Conservation (phyloP, 140 eudicot species). For the Oenanthe javanica region DNA sequence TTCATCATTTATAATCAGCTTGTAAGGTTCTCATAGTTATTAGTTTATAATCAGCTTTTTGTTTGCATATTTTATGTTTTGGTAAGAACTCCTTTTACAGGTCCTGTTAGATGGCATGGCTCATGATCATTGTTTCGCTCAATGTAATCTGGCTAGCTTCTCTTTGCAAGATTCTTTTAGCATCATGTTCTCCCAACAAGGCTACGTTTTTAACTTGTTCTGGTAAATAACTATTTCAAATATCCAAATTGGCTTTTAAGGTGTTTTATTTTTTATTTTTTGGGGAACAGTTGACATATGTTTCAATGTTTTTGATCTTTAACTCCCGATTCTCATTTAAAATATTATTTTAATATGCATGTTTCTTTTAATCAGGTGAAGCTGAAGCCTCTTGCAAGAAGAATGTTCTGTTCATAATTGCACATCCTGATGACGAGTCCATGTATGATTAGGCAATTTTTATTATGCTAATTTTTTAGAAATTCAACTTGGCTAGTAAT, state of each 20-base stretch:
- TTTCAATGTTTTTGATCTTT: neutral
- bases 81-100: neutral
- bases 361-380: conserved; percentile 29
- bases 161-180: conserved; percentile 46
- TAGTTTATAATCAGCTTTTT: neutral
- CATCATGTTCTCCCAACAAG: conserved; percentile 26
- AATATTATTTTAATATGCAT: conserved; percentile 6
- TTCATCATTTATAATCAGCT: neutral
- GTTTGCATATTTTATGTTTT: neutral
- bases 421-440: conserved; percentile 97
- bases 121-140: conserved; percentile 34
- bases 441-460: conserved; percentile 40
- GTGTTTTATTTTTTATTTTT: neutral
- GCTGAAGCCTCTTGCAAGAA: conserved; percentile 30
- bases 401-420: conserved; percentile 66
- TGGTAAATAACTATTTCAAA: conserved; percentile 12
- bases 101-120: conserved; percentile 53
- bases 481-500: neutral
- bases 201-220: conserved; percentile 29
- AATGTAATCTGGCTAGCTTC: conserved; percentile 61
- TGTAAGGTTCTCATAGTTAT: neutral
- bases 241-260: neutral
- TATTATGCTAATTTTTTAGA: neutral
- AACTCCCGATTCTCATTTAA: neutral
- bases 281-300: neutral